These are phyloP conservation scores for Berkeleyomyces rouxiae DNA, from an alignment of 2,329 filamentous ascomycete genomes.

Conservation along the genomic window DNA sequence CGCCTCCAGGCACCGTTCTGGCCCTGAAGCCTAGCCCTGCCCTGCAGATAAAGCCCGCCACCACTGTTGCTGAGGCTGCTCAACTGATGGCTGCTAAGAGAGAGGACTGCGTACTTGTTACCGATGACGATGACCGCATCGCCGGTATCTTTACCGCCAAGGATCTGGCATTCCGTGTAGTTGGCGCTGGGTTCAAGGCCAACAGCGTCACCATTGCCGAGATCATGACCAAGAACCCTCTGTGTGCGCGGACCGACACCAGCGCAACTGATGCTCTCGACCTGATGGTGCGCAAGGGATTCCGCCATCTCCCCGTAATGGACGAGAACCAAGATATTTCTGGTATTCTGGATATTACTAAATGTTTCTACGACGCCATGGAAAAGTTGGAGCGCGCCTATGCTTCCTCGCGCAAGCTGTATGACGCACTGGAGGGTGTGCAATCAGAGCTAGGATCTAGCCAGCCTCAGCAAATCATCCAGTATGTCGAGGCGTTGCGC, in stretches of 20 bases:
- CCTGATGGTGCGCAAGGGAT: constrained; percentile 95
- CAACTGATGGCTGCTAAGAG: constrained; percentile 98
- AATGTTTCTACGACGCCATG: constrained; percentile 99
- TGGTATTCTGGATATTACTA: constrained; percentile 94
- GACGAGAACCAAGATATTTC: constrained; percentile 99
- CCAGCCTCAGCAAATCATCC: constrained; percentile 96
- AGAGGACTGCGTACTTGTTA: constrained; percentile 94
- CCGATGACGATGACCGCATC: constrained; percentile 94
- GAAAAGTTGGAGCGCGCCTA: constrained; percentile 97
- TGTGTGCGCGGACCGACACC: constrained; percentile 92
- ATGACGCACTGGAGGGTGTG: constrained; percentile 92
- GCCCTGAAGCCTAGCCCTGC: constrained; percentile 89
- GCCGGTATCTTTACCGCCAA: constrained; percentile 98
- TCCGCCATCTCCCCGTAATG: constrained; percentile 96
- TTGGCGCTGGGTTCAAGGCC: constrained; percentile 78
- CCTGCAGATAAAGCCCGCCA: constrained; percentile 90
- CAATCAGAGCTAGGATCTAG: constrained; percentile 91
- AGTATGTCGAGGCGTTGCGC: constrained; percentile 91
- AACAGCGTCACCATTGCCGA: constrained; percentile 84
- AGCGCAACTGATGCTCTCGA: constrained; percentile 95
- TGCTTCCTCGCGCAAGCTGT: constrained; percentile 91
- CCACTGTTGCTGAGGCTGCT: constrained; percentile 86
- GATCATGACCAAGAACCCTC: constrained; percentile 99
- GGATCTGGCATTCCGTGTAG: constrained; percentile 92
- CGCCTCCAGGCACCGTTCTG: constrained; percentile 87